Conservation (phyloP, 1,284 basidiomycete species). For the Ustilago esculenta region DNA sequence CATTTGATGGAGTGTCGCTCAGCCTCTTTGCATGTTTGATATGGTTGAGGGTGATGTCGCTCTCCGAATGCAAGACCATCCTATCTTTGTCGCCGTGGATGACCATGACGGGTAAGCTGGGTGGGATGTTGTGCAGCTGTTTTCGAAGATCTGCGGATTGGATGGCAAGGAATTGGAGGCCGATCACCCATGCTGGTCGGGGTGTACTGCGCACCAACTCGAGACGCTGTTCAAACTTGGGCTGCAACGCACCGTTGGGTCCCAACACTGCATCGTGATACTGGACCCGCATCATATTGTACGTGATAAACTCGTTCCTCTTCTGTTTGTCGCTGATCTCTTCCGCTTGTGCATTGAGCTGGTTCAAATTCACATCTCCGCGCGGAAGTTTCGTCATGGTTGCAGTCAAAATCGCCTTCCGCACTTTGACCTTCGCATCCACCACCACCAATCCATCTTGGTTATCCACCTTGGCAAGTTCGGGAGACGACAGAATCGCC, state of each 20-base stretch:
- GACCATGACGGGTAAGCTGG: constrained; percentile 35
- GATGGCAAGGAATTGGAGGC: constrained; percentile 54
- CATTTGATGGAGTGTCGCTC: constrained; percentile 1
- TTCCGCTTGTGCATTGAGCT: constrained; percentile 14
- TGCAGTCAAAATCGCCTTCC: constrained; percentile 50
- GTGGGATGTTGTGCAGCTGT: constrained; percentile 38
- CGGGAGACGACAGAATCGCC: constrained; percentile 38
- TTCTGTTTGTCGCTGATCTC: constrained; percentile 20
- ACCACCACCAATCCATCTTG: constrained; percentile 3
- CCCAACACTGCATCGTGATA: constrained; percentile 52
- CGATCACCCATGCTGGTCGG: constrained; percentile 44
- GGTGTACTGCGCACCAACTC: constrained; percentile 20
- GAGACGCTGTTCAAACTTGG: constrained; percentile 30
- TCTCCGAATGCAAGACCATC: constrained; percentile 59
- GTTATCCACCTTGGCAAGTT: neutral
- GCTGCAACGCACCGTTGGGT: constrained; percentile 1
- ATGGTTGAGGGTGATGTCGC: constrained; percentile 27
- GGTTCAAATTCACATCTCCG: constrained; percentile 46
- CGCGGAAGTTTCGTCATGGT: constrained; percentile 63
- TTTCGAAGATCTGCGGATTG: constrained; percentile 26
- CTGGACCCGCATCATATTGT: constrained; percentile 52
- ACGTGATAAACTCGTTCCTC: constrained; percentile 39
- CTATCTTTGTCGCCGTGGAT: constrained; percentile 58
- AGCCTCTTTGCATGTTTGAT: constrained; percentile 51
- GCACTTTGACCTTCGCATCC: constrained; percentile 36